These are phyloP conservation scores for Colletotrichum somersetense DNA, from an alignment of 2,329 filamentous ascomycete species.

Conservation along the genomic window DNA sequence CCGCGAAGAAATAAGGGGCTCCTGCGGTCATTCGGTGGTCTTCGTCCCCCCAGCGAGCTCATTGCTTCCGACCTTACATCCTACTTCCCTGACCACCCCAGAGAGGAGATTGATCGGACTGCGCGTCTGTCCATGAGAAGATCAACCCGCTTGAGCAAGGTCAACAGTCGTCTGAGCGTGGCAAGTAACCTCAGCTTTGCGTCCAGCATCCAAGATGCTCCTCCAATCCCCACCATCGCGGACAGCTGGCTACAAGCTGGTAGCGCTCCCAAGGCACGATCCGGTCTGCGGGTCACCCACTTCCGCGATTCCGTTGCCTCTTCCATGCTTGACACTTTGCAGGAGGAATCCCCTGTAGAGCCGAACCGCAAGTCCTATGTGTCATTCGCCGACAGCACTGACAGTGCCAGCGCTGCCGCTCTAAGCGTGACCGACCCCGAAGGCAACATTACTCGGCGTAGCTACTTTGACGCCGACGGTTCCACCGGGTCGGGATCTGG, in stretches of 20 bases:
- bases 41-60: constrained; percentile 93
- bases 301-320: constrained; percentile 92
- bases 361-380: constrained; percentile 96
- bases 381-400: constrained; percentile 84
- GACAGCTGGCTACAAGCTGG: constrained; percentile 86
- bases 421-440: constrained; percentile 84
- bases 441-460: constrained; percentile 76
- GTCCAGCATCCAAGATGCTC: constrained; percentile 91
- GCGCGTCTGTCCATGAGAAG: constrained; percentile 92
- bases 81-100: constrained; percentile 95
- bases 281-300: constrained; percentile 62
- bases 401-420: constrained; percentile 64
- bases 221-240: constrained; percentile 94
- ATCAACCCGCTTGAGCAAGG: constrained; percentile 90
- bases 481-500: constrained; percentile 76
- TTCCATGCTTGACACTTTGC: constrained; percentile 87
- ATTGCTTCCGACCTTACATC: constrained; percentile 96
- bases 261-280: constrained; percentile 63
- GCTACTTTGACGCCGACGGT: constrained; percentile 86
- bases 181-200: constrained; percentile 94
- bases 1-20: constrained; percentile 63
- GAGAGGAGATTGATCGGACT: constrained; percentile 95
- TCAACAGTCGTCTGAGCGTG: constrained; percentile 92
- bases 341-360: constrained; percentile 89
- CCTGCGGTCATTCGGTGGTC: constrained; percentile 87